Conservation (phyloP, 768 basidiomycete species). For the Xerocomus spinulosus region DNA sequence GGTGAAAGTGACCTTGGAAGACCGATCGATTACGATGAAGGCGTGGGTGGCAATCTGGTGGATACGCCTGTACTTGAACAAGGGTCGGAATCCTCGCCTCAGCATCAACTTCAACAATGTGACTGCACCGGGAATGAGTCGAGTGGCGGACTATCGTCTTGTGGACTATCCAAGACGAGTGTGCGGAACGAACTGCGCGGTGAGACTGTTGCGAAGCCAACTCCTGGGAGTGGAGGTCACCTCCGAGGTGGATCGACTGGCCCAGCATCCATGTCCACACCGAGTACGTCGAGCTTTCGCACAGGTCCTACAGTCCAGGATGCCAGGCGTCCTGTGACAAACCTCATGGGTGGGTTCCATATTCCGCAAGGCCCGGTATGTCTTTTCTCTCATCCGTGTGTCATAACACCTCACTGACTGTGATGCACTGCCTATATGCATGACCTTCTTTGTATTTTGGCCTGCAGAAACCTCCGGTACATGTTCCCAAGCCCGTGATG, state of each 20-base stretch:
- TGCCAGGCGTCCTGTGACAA: neutral
- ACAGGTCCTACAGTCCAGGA: neutral
- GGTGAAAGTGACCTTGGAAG: conserved; percentile 39
- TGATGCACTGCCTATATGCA: conserved; percentile 5
- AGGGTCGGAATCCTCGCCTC: conserved; percentile 1
- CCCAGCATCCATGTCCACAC: neutral
- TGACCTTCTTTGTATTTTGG: neutral
- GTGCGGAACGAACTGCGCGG: neutral
- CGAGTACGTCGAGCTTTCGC: neutral
- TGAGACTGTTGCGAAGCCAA: neutral
- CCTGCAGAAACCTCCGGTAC: conserved; percentile 11
- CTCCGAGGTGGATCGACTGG: neutral
- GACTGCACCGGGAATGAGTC: conserved; percentile 1
- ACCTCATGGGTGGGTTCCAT: conserved; percentile 47
- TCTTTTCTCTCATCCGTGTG: neutral
- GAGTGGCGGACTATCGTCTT: neutral
- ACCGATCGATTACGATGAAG: conserved; percentile 40
- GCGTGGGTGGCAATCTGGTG: conserved; percentile 15
- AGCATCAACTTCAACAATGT: conserved; percentile 3
- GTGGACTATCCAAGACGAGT: neutral
- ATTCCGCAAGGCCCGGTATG: conserved; percentile 45
- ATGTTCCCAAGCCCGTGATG: conserved; percentile 1
- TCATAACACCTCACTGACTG: neutral
- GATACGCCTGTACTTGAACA: conserved; percentile 6
- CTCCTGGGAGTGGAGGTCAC: neutral